These are phyloP conservation scores for Colletotrichum spaethianum DNA, from an alignment of 2,329 filamentous ascomycete species.

Conservation along the genomic window DNA sequence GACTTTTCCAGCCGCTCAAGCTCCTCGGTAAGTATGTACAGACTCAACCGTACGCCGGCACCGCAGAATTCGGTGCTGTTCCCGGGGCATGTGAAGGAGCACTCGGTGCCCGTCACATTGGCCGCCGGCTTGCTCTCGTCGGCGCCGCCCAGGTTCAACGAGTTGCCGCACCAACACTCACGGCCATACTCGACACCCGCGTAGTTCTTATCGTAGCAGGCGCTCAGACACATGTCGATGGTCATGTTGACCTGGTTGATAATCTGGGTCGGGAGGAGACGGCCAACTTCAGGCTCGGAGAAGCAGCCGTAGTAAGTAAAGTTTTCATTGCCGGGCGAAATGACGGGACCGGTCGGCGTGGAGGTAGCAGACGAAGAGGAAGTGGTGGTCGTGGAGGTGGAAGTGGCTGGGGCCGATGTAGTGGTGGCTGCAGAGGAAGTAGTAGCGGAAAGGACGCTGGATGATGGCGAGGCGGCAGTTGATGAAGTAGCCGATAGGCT, in stretches of 20 bases:
- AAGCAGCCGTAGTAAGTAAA: slow-evolving; percentile 56
- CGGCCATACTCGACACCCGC: slow-evolving; percentile 43
- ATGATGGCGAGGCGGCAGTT: neutral
- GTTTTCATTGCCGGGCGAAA: slow-evolving; percentile 52
- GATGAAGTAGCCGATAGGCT: neutral
- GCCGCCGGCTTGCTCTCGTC: slow-evolving; percentile 37
- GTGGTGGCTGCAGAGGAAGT: neutral
- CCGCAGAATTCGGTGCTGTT: slow-evolving; percentile 40
- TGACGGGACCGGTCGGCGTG: slow-evolving; percentile 46
- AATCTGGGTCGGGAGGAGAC: slow-evolving; percentile 49
- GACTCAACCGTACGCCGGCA: slow-evolving; percentile 47
- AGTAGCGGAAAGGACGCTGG: neutral
- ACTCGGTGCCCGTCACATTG: slow-evolving; percentile 36
- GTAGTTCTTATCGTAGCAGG: slow-evolving; percentile 41
- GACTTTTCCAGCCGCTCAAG: slow-evolving; percentile 1
- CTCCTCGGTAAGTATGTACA: slow-evolving; percentile 47
- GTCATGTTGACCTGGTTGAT: slow-evolving; percentile 47
- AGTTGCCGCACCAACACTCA: slow-evolving; percentile 44
- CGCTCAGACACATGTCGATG: slow-evolving; percentile 41
- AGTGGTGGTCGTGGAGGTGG: neutral
- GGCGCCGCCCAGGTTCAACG: slow-evolving; percentile 45
- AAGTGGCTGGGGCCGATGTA: neutral
- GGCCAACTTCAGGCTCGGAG: slow-evolving; percentile 51
- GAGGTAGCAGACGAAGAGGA: slow-evolving; percentile 35
- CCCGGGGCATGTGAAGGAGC: slow-evolving; percentile 41